Evolutionary conservation across 768 basidiomycete species (phyloP).

Genomic region (Pleurotus tuoliensis): DNA sequence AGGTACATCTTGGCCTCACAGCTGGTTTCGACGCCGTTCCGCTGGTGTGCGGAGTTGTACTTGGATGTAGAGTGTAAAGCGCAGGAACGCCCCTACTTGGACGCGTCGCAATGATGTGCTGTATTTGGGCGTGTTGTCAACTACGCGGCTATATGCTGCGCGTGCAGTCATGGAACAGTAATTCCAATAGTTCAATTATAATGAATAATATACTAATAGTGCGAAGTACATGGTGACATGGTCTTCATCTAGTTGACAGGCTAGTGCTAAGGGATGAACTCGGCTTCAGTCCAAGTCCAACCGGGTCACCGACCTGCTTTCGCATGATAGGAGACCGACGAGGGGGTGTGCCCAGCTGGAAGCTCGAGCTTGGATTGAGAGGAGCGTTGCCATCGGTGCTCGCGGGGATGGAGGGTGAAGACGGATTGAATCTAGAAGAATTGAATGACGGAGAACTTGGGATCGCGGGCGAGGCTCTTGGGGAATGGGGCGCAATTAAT

Average conservation of each 20-base stretch:
- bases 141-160: neutral
- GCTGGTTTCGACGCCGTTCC: too few species aligned
- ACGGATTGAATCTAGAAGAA: slow-evolving; percentile 22
- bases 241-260: neutral
- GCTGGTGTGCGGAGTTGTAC: neutral
- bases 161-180: neutral
- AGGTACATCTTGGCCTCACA: slow-evolving; percentile 56
- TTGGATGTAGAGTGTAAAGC: neutral
- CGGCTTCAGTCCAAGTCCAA: slow-evolving; percentile 22
- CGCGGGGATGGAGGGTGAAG: slow-evolving; percentile 19
- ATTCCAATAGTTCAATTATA: neutral
- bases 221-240: neutral
- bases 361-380: slow-evolving; percentile 35
- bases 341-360: slow-evolving; percentile 41
- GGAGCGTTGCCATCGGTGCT: slow-evolving; percentile 18
- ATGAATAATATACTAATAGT: neutral
- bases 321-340: neutral
- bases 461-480: slow-evolving; percentile 16
- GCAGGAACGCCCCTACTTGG: neutral
- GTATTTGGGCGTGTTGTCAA: neutral
- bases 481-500: slow-evolving; percentile 63
- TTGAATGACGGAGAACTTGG: slow-evolving; percentile 3
- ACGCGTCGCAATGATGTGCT: neutral
- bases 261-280: slow-evolving; percentile 14
- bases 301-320: neutral